phyloP scores from a whole-genome alignment of 257 asterid species.

The Agastache rugosa region DNA sequence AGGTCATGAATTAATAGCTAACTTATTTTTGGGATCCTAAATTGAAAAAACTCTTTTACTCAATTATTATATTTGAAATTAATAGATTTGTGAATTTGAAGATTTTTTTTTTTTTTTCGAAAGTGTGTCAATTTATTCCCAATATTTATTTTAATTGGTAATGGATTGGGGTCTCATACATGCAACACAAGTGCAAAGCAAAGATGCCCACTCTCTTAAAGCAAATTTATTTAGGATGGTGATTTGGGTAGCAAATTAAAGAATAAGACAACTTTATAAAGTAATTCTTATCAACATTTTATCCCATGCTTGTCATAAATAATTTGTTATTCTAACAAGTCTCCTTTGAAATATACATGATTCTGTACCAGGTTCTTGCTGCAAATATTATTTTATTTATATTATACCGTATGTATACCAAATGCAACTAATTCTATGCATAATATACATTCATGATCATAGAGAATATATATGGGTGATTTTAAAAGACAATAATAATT shows the following conservation, averaged over 20 bases:
- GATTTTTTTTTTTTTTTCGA: neutral
- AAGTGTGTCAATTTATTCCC: constrained; percentile 7
- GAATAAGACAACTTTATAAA: constrained; percentile 33
- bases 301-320: constrained; percentile 27
- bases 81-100: constrained; percentile 10
- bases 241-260: constrained; percentile 31
- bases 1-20: too few species aligned
- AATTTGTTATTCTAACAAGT: neutral
- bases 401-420: neutral
- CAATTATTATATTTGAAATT: neutral
- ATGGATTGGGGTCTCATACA: constrained; percentile 41
- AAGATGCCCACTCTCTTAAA: constrained; percentile 45
- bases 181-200: constrained; percentile 38
- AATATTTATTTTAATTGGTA: constrained; percentile 14
- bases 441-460: too few species aligned
- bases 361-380: neutral
- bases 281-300: constrained; percentile 35
- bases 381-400: neutral
- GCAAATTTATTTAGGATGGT: constrained; percentile 36
- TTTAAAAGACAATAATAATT: too few species aligned
- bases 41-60: neutral
- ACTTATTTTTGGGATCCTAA: too few species aligned
- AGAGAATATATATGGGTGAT: neutral
- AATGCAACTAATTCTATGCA: too few species aligned
- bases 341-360: neutral